Base-by-base conservation (phyloP, 2,329 filamentous ascomycete genomes). In the Alternaria angustiovoidea region DNA sequence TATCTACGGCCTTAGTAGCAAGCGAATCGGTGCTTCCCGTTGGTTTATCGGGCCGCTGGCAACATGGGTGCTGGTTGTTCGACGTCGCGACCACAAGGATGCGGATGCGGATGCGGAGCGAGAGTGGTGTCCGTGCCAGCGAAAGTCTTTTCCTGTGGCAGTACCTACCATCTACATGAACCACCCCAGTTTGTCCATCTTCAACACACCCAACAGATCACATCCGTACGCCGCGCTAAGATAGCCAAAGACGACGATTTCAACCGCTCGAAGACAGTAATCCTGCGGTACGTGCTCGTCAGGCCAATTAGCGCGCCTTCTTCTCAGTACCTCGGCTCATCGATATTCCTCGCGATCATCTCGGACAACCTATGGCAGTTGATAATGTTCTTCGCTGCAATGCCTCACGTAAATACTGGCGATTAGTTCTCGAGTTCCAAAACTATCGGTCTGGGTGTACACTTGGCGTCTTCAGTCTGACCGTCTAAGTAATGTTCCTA, bases 21-120 rank as follows among this genome's bases (percentile, higher is more conserved):
- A 48, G 46, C 46, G 18, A 22, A 12, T 24, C 30, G 30, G 46
- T 24, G 5, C 22, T 48, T 48, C 18, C 30, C 5, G 46, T 28
- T 48, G 46, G 18, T 20, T 41, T 49, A 5, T 49, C 32, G 30
- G 46, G 5, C 46, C 20, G 32, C 22, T 49, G 5, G 32, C 8
- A 49, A 30, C 46, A 24, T 42, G 39, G 39, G 4, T 42, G 20
- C 24, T 26, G 30, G 32, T 49, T 36, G 20, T 36, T 22, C 20
- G 1, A 38, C 6, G 30, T 30, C 46, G 46, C 46, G 46, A 38
- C 46, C 34, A 36, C 46, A 48, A 28, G 32, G 12, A 48, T 34
- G 44, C 44, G n/a, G 12, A 48, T 34, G 44, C 44, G n/a, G 46
- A n/a, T 20, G 46, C 46, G 46, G 46, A 48, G 30, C 30, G 38